Base-by-base conservation (phyloP, 805 yeast species). In the Candida arabinofermentans region DNA sequence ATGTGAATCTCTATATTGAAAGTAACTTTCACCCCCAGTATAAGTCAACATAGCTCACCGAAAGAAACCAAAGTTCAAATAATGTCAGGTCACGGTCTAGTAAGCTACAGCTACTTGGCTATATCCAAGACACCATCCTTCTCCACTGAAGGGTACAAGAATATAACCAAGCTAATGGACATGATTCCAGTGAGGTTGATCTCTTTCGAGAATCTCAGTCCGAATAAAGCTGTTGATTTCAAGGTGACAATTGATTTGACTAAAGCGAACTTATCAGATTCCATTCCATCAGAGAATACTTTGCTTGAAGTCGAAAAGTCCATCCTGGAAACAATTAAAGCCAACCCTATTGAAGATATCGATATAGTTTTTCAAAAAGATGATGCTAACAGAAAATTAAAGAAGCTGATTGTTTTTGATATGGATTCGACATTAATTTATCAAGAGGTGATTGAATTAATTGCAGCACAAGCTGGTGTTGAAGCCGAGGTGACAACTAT, bases 351-450 rank as follows among this genome's bases (percentile, higher is more conserved):
- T 13, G 50, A 49, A 4, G 58, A 55, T 7, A 57, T 71, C 6
- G 81, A 77, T 44, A 42, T 75, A 17, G 54, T 74, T 9, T 60
- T 74, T 24, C 81, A 76, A 50, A 57, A 48, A 27, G 58, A 59
- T 24, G 46, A 40, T 27, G 38, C 29, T 1, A 44, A 41, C 36
- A 67, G 71, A 59, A 63, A 59, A 53, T 33, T 46, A 39, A 74
- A 72, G 57, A 75, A 78, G 54, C 69, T 93, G 37, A 81, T 86
- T 47, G 86, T 95, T 9, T 93, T 93, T 59, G 99, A 93, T 57
- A 93, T 93, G 99, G 99, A 93, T 67, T 89, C 97, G 0, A 93
- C 99, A 0, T 69, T 93, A 58, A 93, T 93, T 50, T 82, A 85
- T 61, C 98, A 93, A 65, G 99, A 93, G 65, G 97, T 93, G 30